These are phyloP conservation scores for Massarina eburnea DNA, from an alignment of 2,329 filamentous ascomycete genomes.

Conservation along the genomic window DNA sequence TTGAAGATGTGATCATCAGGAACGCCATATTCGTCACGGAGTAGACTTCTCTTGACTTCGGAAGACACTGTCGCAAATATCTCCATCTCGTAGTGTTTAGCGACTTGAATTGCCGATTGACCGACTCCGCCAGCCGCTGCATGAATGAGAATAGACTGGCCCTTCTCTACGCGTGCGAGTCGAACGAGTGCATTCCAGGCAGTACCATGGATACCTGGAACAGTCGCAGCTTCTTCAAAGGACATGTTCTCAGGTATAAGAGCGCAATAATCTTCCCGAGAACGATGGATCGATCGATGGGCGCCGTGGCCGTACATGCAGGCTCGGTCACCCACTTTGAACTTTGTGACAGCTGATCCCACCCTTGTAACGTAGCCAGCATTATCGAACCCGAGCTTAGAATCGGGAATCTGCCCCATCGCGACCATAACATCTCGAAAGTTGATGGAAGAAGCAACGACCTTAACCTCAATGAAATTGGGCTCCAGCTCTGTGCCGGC, in stretches of 20 bases:
- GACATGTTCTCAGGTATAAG: background rate
- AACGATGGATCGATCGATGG: background rate
- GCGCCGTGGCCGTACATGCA: background rate
- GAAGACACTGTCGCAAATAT: conserved; percentile 21
- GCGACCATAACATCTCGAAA: conserved; percentile 19
- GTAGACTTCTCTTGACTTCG: conserved; percentile 11
- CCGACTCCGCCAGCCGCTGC: conserved; percentile 23
- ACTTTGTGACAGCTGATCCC: background rate
- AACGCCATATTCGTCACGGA: conserved; percentile 14
- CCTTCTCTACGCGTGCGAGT: conserved; percentile 20
- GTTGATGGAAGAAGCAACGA: conserved; percentile 19
- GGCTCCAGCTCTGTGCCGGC: background rate
- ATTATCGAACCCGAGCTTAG: conserved; percentile 13
- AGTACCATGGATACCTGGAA: conserved; percentile 1
- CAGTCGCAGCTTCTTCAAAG: background rate
- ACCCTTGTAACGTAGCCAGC: conserved; percentile 14
- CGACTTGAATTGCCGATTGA: conserved; percentile 20
- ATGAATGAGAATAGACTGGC: conserved; percentile 32
- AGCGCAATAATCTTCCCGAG: background rate
- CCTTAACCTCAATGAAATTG: conserved; percentile 19
- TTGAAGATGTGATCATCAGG: conserved; percentile 28
- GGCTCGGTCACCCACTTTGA: conserved; percentile 6
- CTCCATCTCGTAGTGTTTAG: conserved; percentile 12
- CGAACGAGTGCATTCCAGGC: conserved; percentile 18
- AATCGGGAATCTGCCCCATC: conserved; percentile 28